Evolutionary conservation across 257 asterid genomes (phyloP), one percentile per base, ranked within the genome.

Genomic region (Capsicum baccatum): DNA sequence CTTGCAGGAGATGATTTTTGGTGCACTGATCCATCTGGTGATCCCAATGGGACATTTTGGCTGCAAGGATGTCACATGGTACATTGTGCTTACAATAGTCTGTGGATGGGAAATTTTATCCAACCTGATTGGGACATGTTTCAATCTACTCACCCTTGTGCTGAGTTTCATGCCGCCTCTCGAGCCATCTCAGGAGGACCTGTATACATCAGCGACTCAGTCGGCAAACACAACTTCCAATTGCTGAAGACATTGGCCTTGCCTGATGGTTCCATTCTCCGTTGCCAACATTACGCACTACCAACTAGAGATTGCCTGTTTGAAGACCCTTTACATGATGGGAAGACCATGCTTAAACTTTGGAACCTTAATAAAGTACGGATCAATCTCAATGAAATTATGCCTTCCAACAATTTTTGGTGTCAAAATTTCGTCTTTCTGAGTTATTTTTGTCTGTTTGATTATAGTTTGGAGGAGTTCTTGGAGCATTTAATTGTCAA

Each of bases 401-500:
- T 33, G 44, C 16, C 33, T 52, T 35, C 2, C 35, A 1, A 16
- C 6, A 44, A 44, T 70, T 79, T 14, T 21, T 35, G 3, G 52
- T 62, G 8, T 81, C 14, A 35, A 33, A 64, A 47, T 21, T 14
- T 64, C 0, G 14, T 39, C 60, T 35, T 70, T 4, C 14, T 19
- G 16, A 39, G 63, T 60, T 14, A 67, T 50, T 84, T 21, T 67
- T 71, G 73, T 26, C 0, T 50, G 55, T 17, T 33, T 48, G 47
- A 0, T 10, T 21, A 7, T 83, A 88, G 91, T 68, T 89, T 67
- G 83, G 90, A 1, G 97, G 97, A 67, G 91, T 94, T 6, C 62
- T 92, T 3, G 97, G 97, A 26, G 94, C 88, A 85, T 94, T 92
- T 87, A 94, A 94, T 89, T 94, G 97, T 90, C 97, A 92, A 89